Conservation (phyloP, 495 filamentous ascomycete species). For the Apiosordaria backusii region DNA sequence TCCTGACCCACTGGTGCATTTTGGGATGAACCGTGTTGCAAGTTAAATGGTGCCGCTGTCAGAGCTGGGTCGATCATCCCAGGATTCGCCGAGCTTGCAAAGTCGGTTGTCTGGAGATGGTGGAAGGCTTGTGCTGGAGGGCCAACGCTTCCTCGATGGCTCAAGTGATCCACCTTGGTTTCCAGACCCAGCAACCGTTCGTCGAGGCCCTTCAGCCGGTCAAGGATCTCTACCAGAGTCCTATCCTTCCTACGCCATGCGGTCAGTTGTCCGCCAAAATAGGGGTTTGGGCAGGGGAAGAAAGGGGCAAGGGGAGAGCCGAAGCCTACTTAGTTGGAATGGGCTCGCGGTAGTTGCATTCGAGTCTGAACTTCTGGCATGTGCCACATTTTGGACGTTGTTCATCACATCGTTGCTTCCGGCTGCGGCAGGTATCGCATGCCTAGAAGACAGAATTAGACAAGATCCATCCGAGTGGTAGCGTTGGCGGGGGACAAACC, state of each 20-base stretch:
- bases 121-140: constrained; percentile 6
- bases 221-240: constrained; percentile 57
- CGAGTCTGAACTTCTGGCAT: constrained; percentile 48
- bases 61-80: constrained; percentile 5
- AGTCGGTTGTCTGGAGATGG: not conserved
- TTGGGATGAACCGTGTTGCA: not conserved
- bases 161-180: constrained; percentile 46
- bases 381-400: constrained; percentile 72
- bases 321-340: constrained; percentile 59
- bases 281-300: not conserved
- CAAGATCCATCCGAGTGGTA: not conserved
- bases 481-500: constrained; percentile 22
- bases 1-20: constrained; percentile 16
- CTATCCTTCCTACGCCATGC: constrained; percentile 53
- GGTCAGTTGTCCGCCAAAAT: constrained; percentile 12
- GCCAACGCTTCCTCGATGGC: constrained; percentile 17
- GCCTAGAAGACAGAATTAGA: constrained; percentile 37
- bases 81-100: not conserved
- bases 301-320: constrained; percentile 8
- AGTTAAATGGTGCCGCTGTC: constrained; percentile 20
- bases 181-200: constrained; percentile 52
- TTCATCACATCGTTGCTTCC: constrained; percentile 92
- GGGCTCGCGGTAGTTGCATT: constrained; percentile 58
- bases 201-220: constrained; percentile 47
- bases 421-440: constrained; percentile 77